Percentiles rank a stretch among this genome's conserved stretches.
phyloP scores from a whole-genome alignment of 2,329 filamentous ascomycete genomes.

The Colletotrichum endophyticum region DNA sequence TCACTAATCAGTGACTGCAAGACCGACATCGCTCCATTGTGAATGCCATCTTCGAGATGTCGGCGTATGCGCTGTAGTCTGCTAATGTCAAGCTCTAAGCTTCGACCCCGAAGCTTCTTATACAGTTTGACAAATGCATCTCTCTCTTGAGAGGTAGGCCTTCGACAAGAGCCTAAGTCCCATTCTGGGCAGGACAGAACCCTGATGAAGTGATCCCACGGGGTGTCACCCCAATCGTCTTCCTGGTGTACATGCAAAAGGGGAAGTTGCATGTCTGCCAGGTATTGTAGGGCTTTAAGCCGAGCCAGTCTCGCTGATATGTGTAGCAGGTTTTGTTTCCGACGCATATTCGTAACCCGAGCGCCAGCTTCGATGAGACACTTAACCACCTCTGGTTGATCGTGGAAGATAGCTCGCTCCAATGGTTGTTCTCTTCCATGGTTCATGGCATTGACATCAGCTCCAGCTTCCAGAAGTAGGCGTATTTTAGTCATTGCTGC shows the following conservation, averaged over 20 bases:
- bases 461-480: not conserved
- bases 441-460: not conserved
- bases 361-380: not conserved
- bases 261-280: not conserved
- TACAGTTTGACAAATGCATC: not conserved
- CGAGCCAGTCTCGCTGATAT: fast-evolving
- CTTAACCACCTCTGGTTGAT: fast-evolving
- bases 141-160: not conserved
- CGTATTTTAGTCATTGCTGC: fast-evolving
- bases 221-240: fast-evolving
- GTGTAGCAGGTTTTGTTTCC: not conserved
- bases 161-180: fast-evolving
- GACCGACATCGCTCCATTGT: not conserved
- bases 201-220: not conserved
- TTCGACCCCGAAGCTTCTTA: not conserved
- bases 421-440: fast-evolving
- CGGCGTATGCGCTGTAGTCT: not conserved
- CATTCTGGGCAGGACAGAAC: fast-evolving
- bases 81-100: not conserved
- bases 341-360: fast-evolving
- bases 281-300: fast-evolving
- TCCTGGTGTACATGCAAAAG: not conserved
- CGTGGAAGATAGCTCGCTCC: fast-evolving
- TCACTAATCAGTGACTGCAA: not conserved
- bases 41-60: not conserved